Conservation (phyloP, 345 rosid species). For the Rhodamnia argentea region DNA sequence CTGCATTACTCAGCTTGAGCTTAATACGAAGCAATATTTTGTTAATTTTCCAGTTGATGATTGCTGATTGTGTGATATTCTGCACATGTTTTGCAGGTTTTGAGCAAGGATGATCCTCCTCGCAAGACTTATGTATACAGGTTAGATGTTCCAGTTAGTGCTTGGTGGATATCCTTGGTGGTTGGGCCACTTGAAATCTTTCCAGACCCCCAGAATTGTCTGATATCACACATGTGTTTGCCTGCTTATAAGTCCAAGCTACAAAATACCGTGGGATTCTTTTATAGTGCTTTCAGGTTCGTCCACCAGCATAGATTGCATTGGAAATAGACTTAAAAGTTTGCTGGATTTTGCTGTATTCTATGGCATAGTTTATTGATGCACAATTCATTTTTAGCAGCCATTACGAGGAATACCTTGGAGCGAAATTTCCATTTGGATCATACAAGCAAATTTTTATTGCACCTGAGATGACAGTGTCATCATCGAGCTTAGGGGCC, state of each 20-base stretch:
- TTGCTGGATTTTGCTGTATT: not conserved
- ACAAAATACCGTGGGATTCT: conserved; percentile 70
- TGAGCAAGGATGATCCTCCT: conserved; percentile 87
- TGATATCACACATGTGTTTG: conserved; percentile 78
- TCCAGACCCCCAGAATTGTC: conserved; percentile 55
- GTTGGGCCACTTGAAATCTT: conserved; percentile 83
- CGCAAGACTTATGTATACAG: conserved; percentile 76
- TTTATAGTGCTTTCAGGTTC: conserved; percentile 84
- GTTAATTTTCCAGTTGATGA: not conserved
- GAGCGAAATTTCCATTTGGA: conserved; percentile 83
- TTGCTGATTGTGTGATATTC: not conserved
- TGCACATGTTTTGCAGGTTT: conserved; percentile 36
- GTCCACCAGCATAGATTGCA: conserved; percentile 1
- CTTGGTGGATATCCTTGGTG: conserved; percentile 80
- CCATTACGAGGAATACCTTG: conserved; percentile 85
- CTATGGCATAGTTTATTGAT: not conserved
- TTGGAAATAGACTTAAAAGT: not conserved
- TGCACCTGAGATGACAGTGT: conserved; percentile 79
- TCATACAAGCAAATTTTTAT: conserved; percentile 86
- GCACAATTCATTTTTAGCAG: conserved; percentile 30
- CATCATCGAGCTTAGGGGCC: conserved; percentile 68
- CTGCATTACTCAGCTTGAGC: not conserved
- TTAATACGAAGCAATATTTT: not conserved
- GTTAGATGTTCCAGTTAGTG: conserved; percentile 71
- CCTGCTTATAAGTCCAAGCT: conserved; percentile 49